Conservation (phyloP, 1,139 yeast species). For the Scheffersomyces titani region DNA sequence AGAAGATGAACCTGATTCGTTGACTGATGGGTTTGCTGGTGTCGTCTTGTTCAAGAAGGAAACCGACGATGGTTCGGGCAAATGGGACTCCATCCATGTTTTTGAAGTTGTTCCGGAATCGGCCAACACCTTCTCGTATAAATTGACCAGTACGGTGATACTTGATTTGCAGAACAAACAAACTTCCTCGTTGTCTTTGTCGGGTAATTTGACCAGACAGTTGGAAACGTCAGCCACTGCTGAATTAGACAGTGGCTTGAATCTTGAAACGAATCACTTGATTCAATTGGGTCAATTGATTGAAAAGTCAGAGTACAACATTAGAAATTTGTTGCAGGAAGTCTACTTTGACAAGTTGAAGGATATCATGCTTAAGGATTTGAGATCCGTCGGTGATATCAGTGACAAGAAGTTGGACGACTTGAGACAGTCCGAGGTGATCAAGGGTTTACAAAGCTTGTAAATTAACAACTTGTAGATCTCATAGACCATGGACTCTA, state of each 20-base stretch:
- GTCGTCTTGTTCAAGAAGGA: slow-evolving; percentile 83
- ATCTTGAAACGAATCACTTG: slow-evolving; percentile 65
- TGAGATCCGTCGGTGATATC: slow-evolving; percentile 56
- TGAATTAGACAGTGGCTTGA: slow-evolving; percentile 37
- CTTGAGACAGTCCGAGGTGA: slow-evolving; percentile 48
- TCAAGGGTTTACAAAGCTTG: slow-evolving; percentile 47
- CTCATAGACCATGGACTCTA: neutral
- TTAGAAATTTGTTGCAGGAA: slow-evolving; percentile 85
- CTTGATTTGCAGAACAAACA: slow-evolving; percentile 54
- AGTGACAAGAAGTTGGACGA: slow-evolving; percentile 40
- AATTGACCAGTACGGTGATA: slow-evolving; percentile 85
- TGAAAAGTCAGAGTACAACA: slow-evolving; percentile 85
- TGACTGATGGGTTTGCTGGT: slow-evolving; percentile 72
- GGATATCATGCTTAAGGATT: slow-evolving; percentile 70
- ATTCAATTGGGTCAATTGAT: slow-evolving; percentile 82
- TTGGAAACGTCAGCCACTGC: slow-evolving; percentile 50
- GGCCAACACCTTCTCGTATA: slow-evolving; percentile 56
- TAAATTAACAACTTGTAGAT: slow-evolving; percentile 7
- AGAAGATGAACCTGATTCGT: slow-evolving; percentile 36
- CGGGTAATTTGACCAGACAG: slow-evolving; percentile 88
- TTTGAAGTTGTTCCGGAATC: slow-evolving; percentile 67
- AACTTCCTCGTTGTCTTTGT: slow-evolving; percentile 49
- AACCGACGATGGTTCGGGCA: slow-evolving; percentile 54
- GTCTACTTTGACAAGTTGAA: slow-evolving; percentile 95
- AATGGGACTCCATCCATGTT: slow-evolving; percentile 94